These are phyloP conservation scores for Cyberlindnera mrakii DNA, from an alignment of 805 yeast species.

Conservation along the genomic window DNA sequence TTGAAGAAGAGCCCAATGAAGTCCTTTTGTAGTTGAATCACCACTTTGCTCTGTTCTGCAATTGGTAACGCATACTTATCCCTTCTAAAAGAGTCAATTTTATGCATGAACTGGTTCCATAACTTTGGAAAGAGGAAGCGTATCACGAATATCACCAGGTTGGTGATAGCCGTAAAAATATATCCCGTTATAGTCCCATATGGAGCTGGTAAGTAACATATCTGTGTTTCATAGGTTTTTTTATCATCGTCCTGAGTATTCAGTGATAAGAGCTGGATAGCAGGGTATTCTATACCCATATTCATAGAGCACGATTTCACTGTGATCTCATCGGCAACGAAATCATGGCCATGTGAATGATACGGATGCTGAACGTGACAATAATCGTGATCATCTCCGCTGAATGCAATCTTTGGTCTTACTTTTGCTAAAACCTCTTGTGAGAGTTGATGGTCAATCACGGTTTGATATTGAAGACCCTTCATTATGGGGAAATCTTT, in stretches of 20 bases:
- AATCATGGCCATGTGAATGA: constrained; percentile 18
- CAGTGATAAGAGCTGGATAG: constrained; percentile 75
- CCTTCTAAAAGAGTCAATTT: neutral
- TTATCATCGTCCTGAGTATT: constrained; percentile 24
- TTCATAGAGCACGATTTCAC: constrained; percentile 91
- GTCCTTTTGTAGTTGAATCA: constrained; percentile 7
- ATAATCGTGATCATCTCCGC: constrained; percentile 97
- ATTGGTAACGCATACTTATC: constrained; percentile 15
- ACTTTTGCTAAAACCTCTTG: constrained; percentile 51
- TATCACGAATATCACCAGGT: constrained; percentile 15
- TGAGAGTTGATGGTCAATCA: constrained; percentile 57
- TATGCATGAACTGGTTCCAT: constrained; percentile 17
- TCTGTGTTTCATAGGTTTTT: constrained; percentile 34
- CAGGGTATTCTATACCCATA: constrained; percentile 83
- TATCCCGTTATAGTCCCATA: constrained; percentile 36
- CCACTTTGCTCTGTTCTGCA: constrained; percentile 10
- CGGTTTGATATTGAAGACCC: constrained; percentile 89
- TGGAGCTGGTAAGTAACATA: constrained; percentile 56
- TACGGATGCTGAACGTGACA: constrained; percentile 65
- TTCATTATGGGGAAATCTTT: constrained; percentile 58
- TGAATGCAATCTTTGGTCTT: constrained; percentile 64
- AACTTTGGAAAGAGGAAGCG: constrained; percentile 25
- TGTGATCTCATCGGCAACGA: constrained; percentile 63
- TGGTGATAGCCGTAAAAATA: constrained; percentile 18
- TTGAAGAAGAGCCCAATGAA: constrained; percentile 7